Percentiles rank a stretch among this genome's conserved stretches.
Evolutionary conservation across 1,139 yeast species (phyloP).

Genomic region (Candida pseudoviswanathii): DNA sequence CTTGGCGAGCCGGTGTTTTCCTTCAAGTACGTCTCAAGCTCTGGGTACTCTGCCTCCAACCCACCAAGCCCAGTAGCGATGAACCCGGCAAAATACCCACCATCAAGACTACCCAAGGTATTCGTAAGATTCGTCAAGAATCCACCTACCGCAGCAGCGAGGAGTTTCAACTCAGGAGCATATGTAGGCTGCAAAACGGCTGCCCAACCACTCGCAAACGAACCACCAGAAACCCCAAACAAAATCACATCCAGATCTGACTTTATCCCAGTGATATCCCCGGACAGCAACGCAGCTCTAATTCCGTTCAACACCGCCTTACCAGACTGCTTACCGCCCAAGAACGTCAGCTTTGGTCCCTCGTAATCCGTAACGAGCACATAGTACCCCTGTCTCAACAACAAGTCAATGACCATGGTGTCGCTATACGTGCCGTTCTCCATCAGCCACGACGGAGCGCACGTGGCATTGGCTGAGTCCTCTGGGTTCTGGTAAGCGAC

Average conservation of each 20-base stretch:
- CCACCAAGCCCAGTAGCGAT: constrained; percentile 29
- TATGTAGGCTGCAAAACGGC: constrained; percentile 33
- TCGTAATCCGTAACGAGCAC: constrained; percentile 39
- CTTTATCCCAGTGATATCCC: constrained; percentile 29
- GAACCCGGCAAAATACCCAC: constrained; percentile 28
- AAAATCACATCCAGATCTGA: constrained; percentile 28
- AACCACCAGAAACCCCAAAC: constrained; percentile 47
- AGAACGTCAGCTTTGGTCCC: constrained; percentile 31
- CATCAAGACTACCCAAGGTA: constrained; percentile 24
- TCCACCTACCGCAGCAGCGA: constrained; percentile 37
- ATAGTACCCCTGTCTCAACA: constrained; percentile 34
- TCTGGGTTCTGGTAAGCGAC: constrained; percentile 21
- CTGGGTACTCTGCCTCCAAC: constrained; percentile 30
- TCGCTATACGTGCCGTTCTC: constrained; percentile 12
- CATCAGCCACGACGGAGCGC: constrained; percentile 19
- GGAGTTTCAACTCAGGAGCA: constrained; percentile 32
- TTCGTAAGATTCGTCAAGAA: constrained; percentile 27
- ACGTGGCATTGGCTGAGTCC: constrained; percentile 15
- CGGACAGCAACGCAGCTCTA: constrained; percentile 29
- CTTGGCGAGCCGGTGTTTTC: constrained; percentile 3
- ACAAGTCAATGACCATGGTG: constrained; percentile 20
- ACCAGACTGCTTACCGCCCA: constrained; percentile 35
- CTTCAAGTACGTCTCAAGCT: constrained; percentile 13
- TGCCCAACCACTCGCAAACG: constrained; percentile 43
- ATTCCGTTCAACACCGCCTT: constrained; percentile 33